Percentiles rank a stretch among this genome's conserved stretches.
These are phyloP conservation scores for Globisporangium spiculum DNA, from an alignment of 352 stramenopile species.

Conservation along the genomic window DNA sequence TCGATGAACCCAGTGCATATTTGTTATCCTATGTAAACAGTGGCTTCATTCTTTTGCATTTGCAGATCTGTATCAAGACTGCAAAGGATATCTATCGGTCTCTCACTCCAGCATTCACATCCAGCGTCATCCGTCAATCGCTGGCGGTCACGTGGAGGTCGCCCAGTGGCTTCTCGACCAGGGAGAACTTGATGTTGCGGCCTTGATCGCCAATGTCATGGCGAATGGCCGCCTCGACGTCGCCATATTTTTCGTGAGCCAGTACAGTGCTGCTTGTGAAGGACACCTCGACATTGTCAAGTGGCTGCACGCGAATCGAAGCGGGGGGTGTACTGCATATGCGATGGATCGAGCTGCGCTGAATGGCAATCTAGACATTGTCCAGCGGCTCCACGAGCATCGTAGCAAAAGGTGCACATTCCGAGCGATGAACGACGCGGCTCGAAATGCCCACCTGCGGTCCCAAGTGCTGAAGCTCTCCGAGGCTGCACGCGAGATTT, in stretches of 20 bases:
- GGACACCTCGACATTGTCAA: not conserved
- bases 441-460: not conserved
- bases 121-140: not conserved
- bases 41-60: no score
- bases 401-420: not conserved
- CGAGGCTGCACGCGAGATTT: not conserved
- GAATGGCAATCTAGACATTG: conserved; percentile 4
- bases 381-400: conserved; percentile 4
- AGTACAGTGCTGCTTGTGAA: not conserved
- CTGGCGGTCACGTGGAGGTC: not conserved
- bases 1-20: no score
- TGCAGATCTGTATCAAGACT: no score
- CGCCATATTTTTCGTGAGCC: not conserved
- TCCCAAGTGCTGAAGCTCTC: not conserved
- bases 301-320: conserved; percentile 9
- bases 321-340: conserved; percentile 1
- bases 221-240: not conserved
- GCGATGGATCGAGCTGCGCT: conserved; percentile 14
- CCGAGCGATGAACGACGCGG: not conserved
- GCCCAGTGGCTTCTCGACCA: not conserved
- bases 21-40: no score
- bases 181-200: not conserved
- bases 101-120: not conserved
- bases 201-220: not conserved
- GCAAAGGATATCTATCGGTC: not conserved